These are phyloP conservation scores for Elsinoe fawcettii DNA, from an alignment of 2,329 filamentous ascomycete genomes.

Conservation along the genomic window DNA sequence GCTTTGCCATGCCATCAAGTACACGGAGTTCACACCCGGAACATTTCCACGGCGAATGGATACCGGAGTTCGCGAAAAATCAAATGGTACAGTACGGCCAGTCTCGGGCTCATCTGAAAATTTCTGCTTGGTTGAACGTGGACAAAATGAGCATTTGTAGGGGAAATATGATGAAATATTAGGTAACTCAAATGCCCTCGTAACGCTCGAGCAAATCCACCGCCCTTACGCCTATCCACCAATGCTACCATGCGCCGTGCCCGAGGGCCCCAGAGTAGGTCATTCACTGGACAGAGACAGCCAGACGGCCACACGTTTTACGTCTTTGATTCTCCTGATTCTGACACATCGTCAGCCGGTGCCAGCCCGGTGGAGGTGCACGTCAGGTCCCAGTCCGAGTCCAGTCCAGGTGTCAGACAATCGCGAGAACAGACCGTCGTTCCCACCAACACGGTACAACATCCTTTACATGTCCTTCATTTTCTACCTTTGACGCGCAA, in stretches of 20 bases:
- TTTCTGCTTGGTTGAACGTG: neutral
- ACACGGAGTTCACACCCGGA: neutral
- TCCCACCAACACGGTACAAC: slow-evolving; percentile 3
- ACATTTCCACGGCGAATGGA: neutral
- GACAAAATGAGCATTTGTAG: neutral
- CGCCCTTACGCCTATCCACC: neutral
- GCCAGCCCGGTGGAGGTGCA: neutral
- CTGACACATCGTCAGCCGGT: neutral
- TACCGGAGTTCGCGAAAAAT: slow-evolving; percentile 3
- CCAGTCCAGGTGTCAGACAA: neutral
- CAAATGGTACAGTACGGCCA: neutral
- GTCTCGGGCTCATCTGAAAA: neutral
- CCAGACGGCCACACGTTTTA: neutral
- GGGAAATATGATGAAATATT: slow-evolving; percentile 13
- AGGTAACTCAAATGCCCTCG: slow-evolving; percentile 1
- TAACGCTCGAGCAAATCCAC: slow-evolving; percentile 1
- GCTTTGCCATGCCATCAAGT: neutral
- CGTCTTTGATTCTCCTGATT: neutral
- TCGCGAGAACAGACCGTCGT: neutral
- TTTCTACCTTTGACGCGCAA: neutral
- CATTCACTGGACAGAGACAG: neutral
- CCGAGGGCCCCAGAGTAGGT: neutral
- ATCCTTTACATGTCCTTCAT: neutral
- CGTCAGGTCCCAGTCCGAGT: neutral
- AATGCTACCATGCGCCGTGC: neutral